These are phyloP conservation scores for Cucumis hystrix DNA, from an alignment of 306 rosid genomes.

Conservation along the genomic window DNA sequence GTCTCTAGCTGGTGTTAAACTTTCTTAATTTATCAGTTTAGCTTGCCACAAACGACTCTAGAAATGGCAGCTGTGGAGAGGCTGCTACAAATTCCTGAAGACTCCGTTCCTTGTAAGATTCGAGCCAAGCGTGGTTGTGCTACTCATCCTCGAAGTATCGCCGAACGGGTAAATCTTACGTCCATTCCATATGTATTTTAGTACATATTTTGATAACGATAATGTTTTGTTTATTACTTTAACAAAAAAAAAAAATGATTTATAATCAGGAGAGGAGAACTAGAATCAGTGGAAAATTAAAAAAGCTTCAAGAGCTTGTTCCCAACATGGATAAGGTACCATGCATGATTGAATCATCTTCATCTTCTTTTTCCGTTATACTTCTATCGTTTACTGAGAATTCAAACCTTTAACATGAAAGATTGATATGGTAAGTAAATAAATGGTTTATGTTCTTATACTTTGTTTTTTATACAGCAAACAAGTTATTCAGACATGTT, in stretches of 20 bases:
- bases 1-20: too few species aligned
- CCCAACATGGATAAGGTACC: conserved; percentile 93
- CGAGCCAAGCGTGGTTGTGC: conserved; percentile 99
- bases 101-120: conserved; percentile 89
- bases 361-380: not conserved
- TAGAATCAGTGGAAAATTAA: conserved; percentile 76
- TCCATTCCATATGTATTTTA: not conserved
- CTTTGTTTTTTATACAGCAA: conserved; percentile 38
- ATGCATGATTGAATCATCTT: not conserved
- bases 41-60: conserved; percentile 69
- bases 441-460: too few species aligned
- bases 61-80: conserved; percentile 76
- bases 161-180: conserved; percentile 49
- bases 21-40: conserved; percentile 30
- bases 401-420: too few species aligned
- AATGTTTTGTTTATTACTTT: too few species aligned
- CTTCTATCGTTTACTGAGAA: too few species aligned
- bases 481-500: conserved; percentile 98
- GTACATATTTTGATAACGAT: not conserved
- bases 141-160: conserved; percentile 96
- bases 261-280: conserved; percentile 69
- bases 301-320: conserved; percentile 85
- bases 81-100: conserved; percentile 74
- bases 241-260: too few species aligned
- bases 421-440: too few species aligned